A percentile compares a stretch with the other conserved stretches of the same genome.
These are phyloP conservation scores for Globisporangium abappressorium DNA, from an alignment of 352 stramenopile genomes.

Conservation along the genomic window DNA sequence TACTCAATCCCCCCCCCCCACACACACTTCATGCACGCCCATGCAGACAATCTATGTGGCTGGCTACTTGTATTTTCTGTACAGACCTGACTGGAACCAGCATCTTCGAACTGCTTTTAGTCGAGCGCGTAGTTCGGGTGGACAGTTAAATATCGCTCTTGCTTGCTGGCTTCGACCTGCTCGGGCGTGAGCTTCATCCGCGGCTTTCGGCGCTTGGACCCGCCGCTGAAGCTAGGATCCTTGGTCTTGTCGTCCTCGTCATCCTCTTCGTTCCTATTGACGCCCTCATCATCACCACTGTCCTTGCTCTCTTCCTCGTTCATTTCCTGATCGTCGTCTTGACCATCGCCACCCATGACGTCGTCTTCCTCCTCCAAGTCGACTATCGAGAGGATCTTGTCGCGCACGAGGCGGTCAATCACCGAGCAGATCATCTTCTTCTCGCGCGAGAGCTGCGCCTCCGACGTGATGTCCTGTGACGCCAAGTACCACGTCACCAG, in stretches of 20 bases:
- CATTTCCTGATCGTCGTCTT: background rate
- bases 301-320: conserved; percentile 12
- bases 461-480: conserved; percentile 83
- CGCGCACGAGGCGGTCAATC: conserved; percentile 75
- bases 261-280: conserved; percentile 35
- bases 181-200: conserved; percentile 34
- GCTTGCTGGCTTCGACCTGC: conserved; percentile 50
- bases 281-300: background rate
- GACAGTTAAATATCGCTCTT: conserved; percentile 74
- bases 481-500: conserved; percentile 84
- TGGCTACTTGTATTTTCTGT: background rate
- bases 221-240: background rate
- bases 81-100: background rate
- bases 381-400: conserved; percentile 74
- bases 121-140: conserved; percentile 82
- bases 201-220: conserved; percentile 8
- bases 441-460: conserved; percentile 70
- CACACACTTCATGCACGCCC: too few species aligned
- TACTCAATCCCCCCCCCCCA: too few species aligned
- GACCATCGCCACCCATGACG: background rate
- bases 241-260: conserved; percentile 13
- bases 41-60: background rate
- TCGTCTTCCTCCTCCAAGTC: conserved; percentile 59
- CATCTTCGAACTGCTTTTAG: conserved; percentile 14
- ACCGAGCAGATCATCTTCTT: conserved; percentile 84